A percentile compares a stretch with the other conserved stretches of the same genome.
Evolutionary conservation across 768 basidiomycete species (phyloP).

Genomic region (Dacryopinax spathularia): DNA sequence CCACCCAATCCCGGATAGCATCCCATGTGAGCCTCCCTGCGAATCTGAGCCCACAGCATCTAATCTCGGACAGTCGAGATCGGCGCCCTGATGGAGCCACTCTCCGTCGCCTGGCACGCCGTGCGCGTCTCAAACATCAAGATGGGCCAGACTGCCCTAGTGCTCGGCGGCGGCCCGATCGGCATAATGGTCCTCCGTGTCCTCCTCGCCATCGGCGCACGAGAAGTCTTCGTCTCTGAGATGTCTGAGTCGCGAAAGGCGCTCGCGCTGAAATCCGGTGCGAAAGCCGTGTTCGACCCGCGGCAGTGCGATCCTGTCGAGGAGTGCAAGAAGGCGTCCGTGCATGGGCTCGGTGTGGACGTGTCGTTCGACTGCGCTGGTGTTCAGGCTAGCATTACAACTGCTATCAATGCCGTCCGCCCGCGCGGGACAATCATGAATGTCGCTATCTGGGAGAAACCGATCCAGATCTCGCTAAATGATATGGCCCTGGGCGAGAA

Average conservation of each 20-base stretch:
- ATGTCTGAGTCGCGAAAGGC: slow-evolving; percentile 28
- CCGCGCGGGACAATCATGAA: slow-evolving; percentile 30
- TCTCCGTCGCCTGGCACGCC: slow-evolving; percentile 35
- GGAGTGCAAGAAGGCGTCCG: slow-evolving; percentile 20
- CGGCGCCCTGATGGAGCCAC: slow-evolving; percentile 35
- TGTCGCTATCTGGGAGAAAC: slow-evolving; percentile 32
- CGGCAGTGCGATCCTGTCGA: slow-evolving; percentile 19
- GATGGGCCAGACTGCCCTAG: slow-evolving; percentile 28
- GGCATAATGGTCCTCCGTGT: slow-evolving; percentile 30
- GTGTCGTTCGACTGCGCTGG: slow-evolving; percentile 38
- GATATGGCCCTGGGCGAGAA: slow-evolving; percentile 28
- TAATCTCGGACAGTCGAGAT: slow-evolving; percentile 27
- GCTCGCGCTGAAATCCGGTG: slow-evolving; percentile 27
- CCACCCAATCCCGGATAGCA: slow-evolving; percentile 27
- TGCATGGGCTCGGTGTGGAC: slow-evolving; percentile 27
- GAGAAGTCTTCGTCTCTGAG: slow-evolving; percentile 30
- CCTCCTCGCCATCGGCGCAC: slow-evolving; percentile 23
- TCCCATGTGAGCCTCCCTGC: slow-evolving; percentile 22
- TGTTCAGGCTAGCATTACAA: slow-evolving; percentile 26
- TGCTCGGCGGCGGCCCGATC: slow-evolving; percentile 36
- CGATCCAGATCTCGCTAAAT: slow-evolving; percentile 27
- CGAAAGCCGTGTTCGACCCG: slow-evolving; percentile 29
- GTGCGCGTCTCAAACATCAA: slow-evolving; percentile 30
- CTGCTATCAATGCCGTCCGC: slow-evolving; percentile 26
- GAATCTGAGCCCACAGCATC: background rate